Evolutionary conservation across 1,284 basidiomycete genomes (phyloP).

Genomic region (Ganoderma lucidum): DNA sequence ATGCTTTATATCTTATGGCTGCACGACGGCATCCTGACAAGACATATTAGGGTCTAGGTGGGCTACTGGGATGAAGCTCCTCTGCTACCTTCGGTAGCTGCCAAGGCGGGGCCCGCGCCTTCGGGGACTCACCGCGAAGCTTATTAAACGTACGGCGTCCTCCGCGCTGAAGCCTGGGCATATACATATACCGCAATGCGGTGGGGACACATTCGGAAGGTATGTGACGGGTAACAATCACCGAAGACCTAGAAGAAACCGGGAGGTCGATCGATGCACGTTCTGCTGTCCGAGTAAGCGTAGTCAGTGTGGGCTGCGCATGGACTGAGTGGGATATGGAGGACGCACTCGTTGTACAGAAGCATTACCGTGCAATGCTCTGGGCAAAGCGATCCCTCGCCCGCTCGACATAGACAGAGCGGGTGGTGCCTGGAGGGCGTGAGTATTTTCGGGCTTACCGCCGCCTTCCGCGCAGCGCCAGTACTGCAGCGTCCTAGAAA

Average conservation of each 20-base stretch:
- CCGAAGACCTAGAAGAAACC: not conserved
- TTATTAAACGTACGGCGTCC: not conserved
- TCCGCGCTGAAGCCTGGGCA: constrained; percentile 1
- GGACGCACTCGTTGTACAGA: not conserved
- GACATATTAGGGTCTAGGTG: not conserved
- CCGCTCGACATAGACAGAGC: not conserved
- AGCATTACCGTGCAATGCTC: not conserved
- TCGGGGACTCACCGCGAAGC: not conserved
- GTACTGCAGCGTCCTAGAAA: not conserved
- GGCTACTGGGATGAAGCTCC: not conserved
- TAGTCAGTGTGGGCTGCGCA: not conserved
- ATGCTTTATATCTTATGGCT: not conserved
- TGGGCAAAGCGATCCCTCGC: not conserved
- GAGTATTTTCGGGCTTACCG: not conserved
- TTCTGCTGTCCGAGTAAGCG: not conserved
- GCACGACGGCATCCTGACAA: not conserved
- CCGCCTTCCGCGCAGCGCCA: not conserved
- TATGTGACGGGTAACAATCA: not conserved
- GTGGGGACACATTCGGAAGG: not conserved
- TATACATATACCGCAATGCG: not conserved
- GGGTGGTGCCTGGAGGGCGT: not conserved
- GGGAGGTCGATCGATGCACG: not conserved
- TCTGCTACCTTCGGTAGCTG: not conserved
- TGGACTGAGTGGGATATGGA: not conserved
- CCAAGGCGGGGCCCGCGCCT: not conserved